These are phyloP conservation scores for Candida tetrigidarum DNA, from an alignment of 1,139 yeast genomes.

Conservation along the genomic window DNA sequence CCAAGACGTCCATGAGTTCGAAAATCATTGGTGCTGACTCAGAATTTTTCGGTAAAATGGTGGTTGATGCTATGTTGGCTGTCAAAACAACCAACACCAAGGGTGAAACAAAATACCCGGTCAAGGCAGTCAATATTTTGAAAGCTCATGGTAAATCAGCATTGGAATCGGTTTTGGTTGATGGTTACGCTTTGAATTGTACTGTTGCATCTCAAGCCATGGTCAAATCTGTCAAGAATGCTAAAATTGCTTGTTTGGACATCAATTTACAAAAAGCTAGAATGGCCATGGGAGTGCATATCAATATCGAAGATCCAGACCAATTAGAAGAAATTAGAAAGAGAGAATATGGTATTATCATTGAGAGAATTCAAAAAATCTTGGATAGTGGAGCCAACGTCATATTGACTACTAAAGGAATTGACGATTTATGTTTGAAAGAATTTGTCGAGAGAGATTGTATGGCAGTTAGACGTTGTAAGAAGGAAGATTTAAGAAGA, in stretches of 20 bases:
- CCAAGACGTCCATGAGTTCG: conserved; percentile 96
- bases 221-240: conserved; percentile 72
- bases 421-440: conserved; percentile 94
- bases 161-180: conserved; percentile 79
- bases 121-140: conserved; percentile 93
- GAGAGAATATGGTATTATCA: conserved; percentile 89
- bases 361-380: conserved; percentile 88
- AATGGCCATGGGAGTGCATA: conserved; percentile 99
- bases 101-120: conserved; percentile 93
- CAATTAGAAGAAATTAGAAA: conserved; percentile 95
- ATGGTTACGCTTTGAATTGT: conserved; percentile 97
- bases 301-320: conserved; percentile 96
- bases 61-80: conserved; percentile 94
- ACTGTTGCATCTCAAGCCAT: conserved; percentile 98
- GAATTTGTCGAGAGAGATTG: conserved; percentile 95
- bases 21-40: conserved; percentile 97
- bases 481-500: conserved; percentile 94
- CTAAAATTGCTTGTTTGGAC: conserved; percentile 92
- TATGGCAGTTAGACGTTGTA: conserved; percentile 98
- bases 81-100: conserved; percentile 89
- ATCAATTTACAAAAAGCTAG: conserved; percentile 94
- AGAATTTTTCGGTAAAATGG: conserved; percentile 87
- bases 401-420: conserved; percentile 95
- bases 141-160: conserved; percentile 98
- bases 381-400: conserved; percentile 96